These are phyloP conservation scores for Artemisia annua DNA, from an alignment of 129 eudicot genomes.

Conservation along the genomic window DNA sequence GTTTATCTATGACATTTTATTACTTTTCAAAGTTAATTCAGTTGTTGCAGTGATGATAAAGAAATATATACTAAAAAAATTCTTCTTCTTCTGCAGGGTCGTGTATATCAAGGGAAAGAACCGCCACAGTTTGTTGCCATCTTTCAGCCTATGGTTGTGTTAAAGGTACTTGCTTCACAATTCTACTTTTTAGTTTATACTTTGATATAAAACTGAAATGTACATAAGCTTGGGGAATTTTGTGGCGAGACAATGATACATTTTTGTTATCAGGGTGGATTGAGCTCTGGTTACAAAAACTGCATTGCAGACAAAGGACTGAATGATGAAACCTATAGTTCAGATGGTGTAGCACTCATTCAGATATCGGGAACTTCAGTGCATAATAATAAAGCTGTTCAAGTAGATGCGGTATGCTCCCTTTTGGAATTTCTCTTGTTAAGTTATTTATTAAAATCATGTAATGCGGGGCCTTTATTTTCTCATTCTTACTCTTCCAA, in stretches of 20 bases:
- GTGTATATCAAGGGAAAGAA: slow-evolving; percentile 94
- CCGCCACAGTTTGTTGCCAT: slow-evolving; percentile 96
- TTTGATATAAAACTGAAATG: slow-evolving; percentile 1
- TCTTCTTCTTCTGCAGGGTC: slow-evolving; percentile 57
- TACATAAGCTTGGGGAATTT: neutral
- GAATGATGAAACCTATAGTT: slow-evolving; percentile 88
- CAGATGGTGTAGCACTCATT: slow-evolving; percentile 83
- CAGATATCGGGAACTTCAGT: slow-evolving; percentile 84
- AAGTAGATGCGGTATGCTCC: slow-evolving; percentile 85
- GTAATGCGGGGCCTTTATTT: neutral
- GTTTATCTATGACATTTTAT: neutral
- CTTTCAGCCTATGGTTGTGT: slow-evolving; percentile 95
- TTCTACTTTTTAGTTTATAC: neutral
- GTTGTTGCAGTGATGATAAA: slow-evolving; percentile 2
- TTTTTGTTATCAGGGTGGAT: slow-evolving; percentile 67
- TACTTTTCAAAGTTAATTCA: neutral
- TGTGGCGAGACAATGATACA: neutral
- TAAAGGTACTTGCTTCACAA: slow-evolving; percentile 60
- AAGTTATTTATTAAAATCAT: neutral
- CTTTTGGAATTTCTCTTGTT: neutral
- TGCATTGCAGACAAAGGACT: slow-evolving; percentile 90
- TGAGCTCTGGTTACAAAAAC: slow-evolving; percentile 92
- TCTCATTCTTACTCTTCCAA: neutral
- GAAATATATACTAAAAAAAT: neutral
- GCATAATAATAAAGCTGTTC: slow-evolving; percentile 88